phyloP scores from a whole-genome alignment of 768 basidiomycete species.

The Boletus tylopilopsis region DNA sequence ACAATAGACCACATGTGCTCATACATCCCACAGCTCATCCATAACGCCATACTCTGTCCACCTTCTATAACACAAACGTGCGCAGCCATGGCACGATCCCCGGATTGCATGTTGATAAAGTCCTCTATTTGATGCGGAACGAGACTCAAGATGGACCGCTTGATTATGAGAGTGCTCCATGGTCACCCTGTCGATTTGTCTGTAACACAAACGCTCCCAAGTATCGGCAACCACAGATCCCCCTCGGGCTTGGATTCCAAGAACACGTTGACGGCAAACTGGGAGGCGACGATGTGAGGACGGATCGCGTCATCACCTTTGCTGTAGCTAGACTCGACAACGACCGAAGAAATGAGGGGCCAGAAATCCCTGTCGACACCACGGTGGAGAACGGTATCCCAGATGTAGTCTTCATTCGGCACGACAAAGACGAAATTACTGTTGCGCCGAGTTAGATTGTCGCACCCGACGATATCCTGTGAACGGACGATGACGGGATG shows the following conservation, averaged over 20 bases:
- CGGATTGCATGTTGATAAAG: too few species aligned
- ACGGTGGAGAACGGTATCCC: conserved; percentile 6
- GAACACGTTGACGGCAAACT: conserved; percentile 27
- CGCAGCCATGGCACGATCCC: too few species aligned
- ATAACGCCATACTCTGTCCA: too few species aligned
- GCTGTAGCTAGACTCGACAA: background rate
- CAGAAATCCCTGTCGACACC: conserved; percentile 11
- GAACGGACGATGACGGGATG: conserved; percentile 19
- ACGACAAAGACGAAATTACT: conserved; percentile 7
- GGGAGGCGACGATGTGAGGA: conserved; percentile 8
- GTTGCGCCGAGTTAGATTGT: background rate
- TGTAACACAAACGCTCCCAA: conserved; percentile 25
- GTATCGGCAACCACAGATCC: conserved; percentile 12
- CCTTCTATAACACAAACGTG: too few species aligned
- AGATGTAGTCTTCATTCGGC: conserved; percentile 13
- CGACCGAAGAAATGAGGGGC: background rate
- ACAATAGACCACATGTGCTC: too few species aligned
- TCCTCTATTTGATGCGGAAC: background rate
- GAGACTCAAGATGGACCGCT: too few species aligned
- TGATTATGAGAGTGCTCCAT: background rate
- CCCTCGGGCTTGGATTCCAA: conserved; percentile 1
- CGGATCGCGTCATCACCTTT: background rate
- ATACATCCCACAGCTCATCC: too few species aligned
- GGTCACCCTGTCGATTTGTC: too few species aligned
- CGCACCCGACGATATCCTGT: conserved; percentile 11